Evolutionary conservation across 257 asterid genomes (phyloP).

Genomic region (Plantago major): DNA sequence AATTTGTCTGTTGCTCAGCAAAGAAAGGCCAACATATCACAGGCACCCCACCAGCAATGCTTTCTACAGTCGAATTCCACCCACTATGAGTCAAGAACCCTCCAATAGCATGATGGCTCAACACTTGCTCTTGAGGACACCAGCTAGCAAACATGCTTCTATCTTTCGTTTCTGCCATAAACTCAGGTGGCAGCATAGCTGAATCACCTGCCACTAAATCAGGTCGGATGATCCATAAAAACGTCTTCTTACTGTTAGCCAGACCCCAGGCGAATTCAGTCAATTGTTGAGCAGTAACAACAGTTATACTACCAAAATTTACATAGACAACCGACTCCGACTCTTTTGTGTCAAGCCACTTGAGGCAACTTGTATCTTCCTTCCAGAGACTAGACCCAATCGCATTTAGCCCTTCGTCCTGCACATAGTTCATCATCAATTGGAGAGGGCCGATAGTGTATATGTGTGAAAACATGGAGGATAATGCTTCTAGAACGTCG

Average conservation of each 20-base stretch:
- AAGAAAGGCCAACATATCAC: conserved; percentile 45
- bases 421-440: conserved; percentile 22
- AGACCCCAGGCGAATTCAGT: conserved; percentile 54
- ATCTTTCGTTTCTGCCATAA: conserved; percentile 29
- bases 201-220: conserved; percentile 33
- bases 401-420: conserved; percentile 19
- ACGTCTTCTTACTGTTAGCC: conserved; percentile 32
- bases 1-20: conserved; percentile 39
- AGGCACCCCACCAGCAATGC: conserved; percentile 34
- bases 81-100: conserved; percentile 53
- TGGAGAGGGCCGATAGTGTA: conserved; percentile 36
- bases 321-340: conserved; percentile 38
- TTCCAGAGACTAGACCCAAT: conserved; percentile 39
- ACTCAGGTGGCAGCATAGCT: conserved; percentile 33
- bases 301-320: conserved; percentile 40
- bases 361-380: conserved; percentile 29
- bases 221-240: conserved; percentile 45
- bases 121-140: conserved; percentile 43
- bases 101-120: conserved; percentile 37
- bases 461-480: conserved; percentile 24
- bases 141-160: conserved; percentile 40
- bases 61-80: conserved; percentile 45
- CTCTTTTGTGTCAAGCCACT: conserved; percentile 35
- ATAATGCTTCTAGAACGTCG: conserved; percentile 22
- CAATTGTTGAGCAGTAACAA: conserved; percentile 32